Base-by-base conservation (phyloP, 2,329 filamentous ascomycete genomes). In the Pezicula neosporulosa region DNA sequence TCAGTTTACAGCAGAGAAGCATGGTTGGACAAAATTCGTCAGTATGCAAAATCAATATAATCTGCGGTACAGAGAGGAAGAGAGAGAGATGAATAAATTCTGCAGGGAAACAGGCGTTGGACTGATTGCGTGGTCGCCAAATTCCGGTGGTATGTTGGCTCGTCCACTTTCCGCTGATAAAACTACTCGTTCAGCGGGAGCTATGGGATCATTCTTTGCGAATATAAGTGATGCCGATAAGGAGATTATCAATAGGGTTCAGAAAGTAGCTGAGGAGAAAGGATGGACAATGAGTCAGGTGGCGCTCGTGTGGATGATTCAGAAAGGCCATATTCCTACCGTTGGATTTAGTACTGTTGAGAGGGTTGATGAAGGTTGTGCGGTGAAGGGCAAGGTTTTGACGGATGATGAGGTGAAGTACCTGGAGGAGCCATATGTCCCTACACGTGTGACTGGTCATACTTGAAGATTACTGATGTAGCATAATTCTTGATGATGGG, bases 31-130 rank as follows among this genome's bases (percentile, higher is more conserved):
- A 2, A 74, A 77, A 56, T 79, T 80, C 58, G 68, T 79, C 52
- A 73, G 68, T 37, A 80, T 81, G 77, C 77, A 81, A 58, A 77
- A 78, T 54, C 69, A 73, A 27, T 74, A 80, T 58, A 78, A 76
- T 55, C 63, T 77, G 3, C 57, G 75, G 4, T 80, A 81, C 63
- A 72, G 80, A n/a, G 81, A 85, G 61, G 81, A 84, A 54, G 80
- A 69, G 52, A 57, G 64, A 18, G 65, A 70, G 56, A 69, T 68
- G 66, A 64, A 62, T 53, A 61, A 64, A 10, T 72, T 68, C 55
- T 71, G 70, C 56, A 66, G 70, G 35, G 64, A 65, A 47, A 70
- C 67, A 6, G 69, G 70, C 18, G 69, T 71, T 19, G 68, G 68
- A 15, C 46, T 69, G 6, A 69, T 71, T 42, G 68, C 51, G 52